phyloP scores from a whole-genome alignment of 345 rosid genomes.

The Hibiscus tridactylites region DNA sequence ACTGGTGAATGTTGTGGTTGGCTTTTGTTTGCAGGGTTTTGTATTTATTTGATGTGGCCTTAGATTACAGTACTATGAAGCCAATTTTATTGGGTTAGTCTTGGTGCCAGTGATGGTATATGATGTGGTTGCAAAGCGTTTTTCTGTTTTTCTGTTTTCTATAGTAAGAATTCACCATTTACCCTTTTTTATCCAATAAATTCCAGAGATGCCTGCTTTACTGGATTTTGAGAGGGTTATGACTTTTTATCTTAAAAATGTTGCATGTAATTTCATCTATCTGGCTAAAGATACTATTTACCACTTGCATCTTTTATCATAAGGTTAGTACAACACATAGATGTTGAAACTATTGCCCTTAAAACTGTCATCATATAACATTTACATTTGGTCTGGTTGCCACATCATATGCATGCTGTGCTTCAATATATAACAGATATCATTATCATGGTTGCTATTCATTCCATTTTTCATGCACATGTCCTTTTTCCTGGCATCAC shows the following conservation, averaged over 20 bases:
- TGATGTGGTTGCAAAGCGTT: background rate
- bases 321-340: background rate
- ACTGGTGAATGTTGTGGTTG: background rate
- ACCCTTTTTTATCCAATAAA: background rate
- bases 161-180: background rate
- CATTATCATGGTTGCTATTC: background rate
- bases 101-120: background rate
- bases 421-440: background rate
- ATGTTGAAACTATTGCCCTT: background rate
- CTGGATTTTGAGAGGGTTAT: background rate
- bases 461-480: background rate
- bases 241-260: background rate
- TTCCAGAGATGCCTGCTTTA: background rate
- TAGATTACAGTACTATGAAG: background rate
- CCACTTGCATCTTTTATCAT: background rate
- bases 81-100: background rate
- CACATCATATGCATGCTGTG: background rate
- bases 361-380: background rate
- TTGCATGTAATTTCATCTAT: background rate
- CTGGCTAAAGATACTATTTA: background rate
- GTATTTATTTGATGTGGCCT: background rate
- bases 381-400: background rate
- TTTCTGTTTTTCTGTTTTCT: background rate
- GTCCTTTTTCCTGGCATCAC: background rate
- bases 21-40: background rate